phyloP scores from a whole-genome alignment of 1,139 yeast species.

The Sugiyamaella neomexicana region DNA sequence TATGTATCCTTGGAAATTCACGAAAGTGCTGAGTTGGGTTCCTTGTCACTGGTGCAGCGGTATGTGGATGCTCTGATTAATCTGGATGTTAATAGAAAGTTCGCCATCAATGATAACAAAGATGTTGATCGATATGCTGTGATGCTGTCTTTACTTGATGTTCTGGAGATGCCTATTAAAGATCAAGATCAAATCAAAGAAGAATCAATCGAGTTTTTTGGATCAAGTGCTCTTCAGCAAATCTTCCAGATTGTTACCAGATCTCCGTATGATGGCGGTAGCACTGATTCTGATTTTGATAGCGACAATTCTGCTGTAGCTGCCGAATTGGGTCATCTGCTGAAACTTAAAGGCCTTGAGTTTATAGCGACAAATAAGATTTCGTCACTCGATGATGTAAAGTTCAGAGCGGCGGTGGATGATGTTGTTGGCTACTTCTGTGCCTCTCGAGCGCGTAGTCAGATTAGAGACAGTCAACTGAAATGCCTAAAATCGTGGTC shows the following conservation, averaged over 20 bases:
- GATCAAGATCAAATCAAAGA: slow-evolving; percentile 27
- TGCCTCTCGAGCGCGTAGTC: slow-evolving; percentile 23
- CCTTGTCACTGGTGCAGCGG: slow-evolving; percentile 54
- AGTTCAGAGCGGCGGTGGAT: slow-evolving; percentile 20
- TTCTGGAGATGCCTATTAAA: slow-evolving; percentile 50
- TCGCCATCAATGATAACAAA: slow-evolving; percentile 14
- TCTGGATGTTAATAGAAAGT: slow-evolving; percentile 24
- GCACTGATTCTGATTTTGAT: background rate
- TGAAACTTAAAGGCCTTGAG: slow-evolving; percentile 35
- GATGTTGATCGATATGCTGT: slow-evolving; percentile 51
- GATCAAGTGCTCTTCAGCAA: slow-evolving; percentile 28
- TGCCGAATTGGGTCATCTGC: slow-evolving; percentile 28
- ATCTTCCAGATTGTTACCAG: slow-evolving; percentile 11
- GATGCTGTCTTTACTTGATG: slow-evolving; percentile 66
- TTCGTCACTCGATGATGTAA: slow-evolving; percentile 26
- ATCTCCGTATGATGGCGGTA: background rate
- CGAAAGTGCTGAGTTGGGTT: slow-evolving; percentile 52
- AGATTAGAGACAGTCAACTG: slow-evolving; percentile 50
- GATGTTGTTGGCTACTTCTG: slow-evolving; percentile 22
- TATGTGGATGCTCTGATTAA: slow-evolving; percentile 57
- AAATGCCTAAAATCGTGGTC: slow-evolving; percentile 79
- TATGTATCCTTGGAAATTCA: slow-evolving; percentile 74
- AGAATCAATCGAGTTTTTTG: slow-evolving; percentile 36
- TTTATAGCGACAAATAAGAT: slow-evolving; percentile 25
- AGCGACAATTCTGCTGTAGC: slow-evolving; percentile 27